Base-by-base conservation (phyloP, 768 basidiomycete genomes). In the Tulasnella calospora region DNA sequence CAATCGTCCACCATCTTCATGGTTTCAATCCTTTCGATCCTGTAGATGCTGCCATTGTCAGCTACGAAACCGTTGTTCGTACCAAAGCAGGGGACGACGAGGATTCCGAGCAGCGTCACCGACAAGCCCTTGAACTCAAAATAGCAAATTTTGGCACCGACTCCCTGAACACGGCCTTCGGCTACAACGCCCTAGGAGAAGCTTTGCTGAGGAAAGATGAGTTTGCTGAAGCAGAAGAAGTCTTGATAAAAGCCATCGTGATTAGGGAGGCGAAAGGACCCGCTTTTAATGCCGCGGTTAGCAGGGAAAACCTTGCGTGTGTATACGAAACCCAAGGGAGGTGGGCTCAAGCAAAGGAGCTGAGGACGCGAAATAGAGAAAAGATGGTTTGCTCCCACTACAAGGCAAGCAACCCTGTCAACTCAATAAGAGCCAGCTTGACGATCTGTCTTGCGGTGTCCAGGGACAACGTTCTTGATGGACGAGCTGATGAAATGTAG, bases 271-370 rank as follows among this genome's bases (percentile, higher is more conserved):
- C 67, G 47, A 40, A 23, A 12, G 82, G 82, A 2, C 78, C 81
- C 27, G 75, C 81, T 19, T 82, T 84, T 36, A 86, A 86, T 79
- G 83, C 82, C 2, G 85, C 85, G 5, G 84, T 83, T 6, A 83
- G 85, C 55, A 80, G 85, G 23, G 86, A 87, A 79, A 86, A 85
- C 76, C 81, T 86, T 19, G 86, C 82, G 0, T 80, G 82, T 71
- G 80, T 86, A 21, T 83, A 84, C 41, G 87, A 87, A 80, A 81
- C 82, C 47, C 81, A 81, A 67, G 86, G 84, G 10, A 79, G 85
- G 76, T 57, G 84, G 80, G 27, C 73, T 21, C 82, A 81, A 36
- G 85, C 85, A 0, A 84, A 82, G 57, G 80, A 81, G 15, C 83
- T 83, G 36, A 81, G 85, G 23, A 80, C 80, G 71, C 82, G 83